These are phyloP conservation scores for Fraxinus albicans DNA, from an alignment of 305 asterid species.

Conservation along the genomic window DNA sequence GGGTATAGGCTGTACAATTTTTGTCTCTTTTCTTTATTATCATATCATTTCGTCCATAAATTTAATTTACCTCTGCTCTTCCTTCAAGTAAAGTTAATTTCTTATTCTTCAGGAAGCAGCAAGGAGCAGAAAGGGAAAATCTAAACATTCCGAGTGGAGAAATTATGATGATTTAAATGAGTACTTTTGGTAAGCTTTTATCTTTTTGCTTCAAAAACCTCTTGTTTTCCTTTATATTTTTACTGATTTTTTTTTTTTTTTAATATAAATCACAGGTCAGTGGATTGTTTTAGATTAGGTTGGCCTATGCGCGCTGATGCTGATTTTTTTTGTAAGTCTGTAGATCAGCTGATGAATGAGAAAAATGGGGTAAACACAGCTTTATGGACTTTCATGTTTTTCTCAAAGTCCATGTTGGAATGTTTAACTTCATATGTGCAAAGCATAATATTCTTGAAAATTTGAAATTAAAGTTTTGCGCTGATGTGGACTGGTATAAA, in stretches of 20 bases:
- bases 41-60: neutral
- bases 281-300: conserved; percentile 94
- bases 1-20: conserved; percentile 41
- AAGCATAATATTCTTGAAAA: conserved; percentile 6
- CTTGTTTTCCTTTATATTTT: conserved; percentile 5
- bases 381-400: conserved; percentile 18
- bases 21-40: neutral
- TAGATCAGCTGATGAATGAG: conserved; percentile 45
- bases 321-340: conserved; percentile 79
- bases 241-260: conserved; percentile 1
- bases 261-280: conserved; percentile 60
- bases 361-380: conserved; percentile 67
- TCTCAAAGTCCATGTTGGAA: neutral
- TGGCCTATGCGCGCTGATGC: conserved; percentile 99
- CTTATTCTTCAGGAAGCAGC: conserved; percentile 74
- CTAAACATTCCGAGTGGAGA: conserved; percentile 99
- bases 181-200: conserved; percentile 74
- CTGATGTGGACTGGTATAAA: neutral
- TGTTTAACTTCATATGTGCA: conserved; percentile 10
- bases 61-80: conserved; percentile 5
- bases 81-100: conserved; percentile 15
- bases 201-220: conserved; percentile 7
- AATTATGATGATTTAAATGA: conserved; percentile 97
- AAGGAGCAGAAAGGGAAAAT: conserved; percentile 74
- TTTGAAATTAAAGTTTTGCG: neutral